Evolutionary conservation across 345 rosid genomes (phyloP), one percentile per base, ranked within the genome.

Genomic region (Odontarrhena argentea): DNA sequence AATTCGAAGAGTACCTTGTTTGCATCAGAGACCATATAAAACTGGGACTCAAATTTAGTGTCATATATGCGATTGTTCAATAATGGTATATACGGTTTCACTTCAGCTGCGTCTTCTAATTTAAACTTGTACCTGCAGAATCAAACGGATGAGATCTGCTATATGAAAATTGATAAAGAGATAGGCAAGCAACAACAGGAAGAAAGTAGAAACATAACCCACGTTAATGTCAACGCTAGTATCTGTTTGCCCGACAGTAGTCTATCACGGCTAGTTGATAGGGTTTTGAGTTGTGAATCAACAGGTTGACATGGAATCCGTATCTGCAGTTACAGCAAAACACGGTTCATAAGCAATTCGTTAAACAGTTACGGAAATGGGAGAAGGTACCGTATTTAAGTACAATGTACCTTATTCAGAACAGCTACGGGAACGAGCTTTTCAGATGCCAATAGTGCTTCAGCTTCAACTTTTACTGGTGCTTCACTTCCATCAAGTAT

Each of bases 401-500:
- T 25, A 65, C 34, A 55, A 45, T 70, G 73, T 76, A 88, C 99
- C 96, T 91, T 87, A 64, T 91, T 84, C 48, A 94, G 73, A 79
- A 74, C 73, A 74, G 97, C 97, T 75, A 72, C 64, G 47, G 97
- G 99, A 30, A 77, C 76, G 42, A 94, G 84, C 60, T 76, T 84
- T 78, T 91, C 99, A 42, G 87, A 78, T 67, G 93, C 86, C 75
- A 94, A 73, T 52, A 83, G 72, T 44, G 90, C 88, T 83, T 87
- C 91, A 73, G 84, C 85, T 75, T 83, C 91, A 68, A 94, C 86
- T 71, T 91, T 88, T 65, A 79, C 63, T 50, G 99, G 99, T 60
- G 96, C 95, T 60, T 91, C 99, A 80, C 99, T 94, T 65, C 99
- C 99, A 78, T 94, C 93, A 42, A 94, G 97, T 60, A 91, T 52